A percentile compares a stretch with the other conserved stretches of the same genome.
Conservation (phyloP, 129 eudicot genomes). For the Tagetes erecta region DNA sequence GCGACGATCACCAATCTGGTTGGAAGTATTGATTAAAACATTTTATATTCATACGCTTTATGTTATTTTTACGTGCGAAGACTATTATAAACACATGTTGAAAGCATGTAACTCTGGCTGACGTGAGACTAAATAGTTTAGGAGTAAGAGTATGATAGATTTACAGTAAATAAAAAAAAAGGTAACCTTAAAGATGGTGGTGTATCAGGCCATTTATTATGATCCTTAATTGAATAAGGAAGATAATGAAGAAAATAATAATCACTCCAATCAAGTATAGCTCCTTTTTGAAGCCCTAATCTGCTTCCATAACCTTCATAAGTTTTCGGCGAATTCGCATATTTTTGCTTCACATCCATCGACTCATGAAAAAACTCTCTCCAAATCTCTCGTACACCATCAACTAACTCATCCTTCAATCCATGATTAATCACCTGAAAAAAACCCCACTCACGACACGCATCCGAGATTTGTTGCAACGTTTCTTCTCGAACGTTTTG, state of each 20-base stretch:
- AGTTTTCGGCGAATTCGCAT: slow-evolving; percentile 68
- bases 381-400: slow-evolving; percentile 64
- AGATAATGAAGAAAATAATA: slow-evolving; percentile 72
- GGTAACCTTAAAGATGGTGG: slow-evolving; percentile 59
- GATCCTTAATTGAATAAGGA: slow-evolving; percentile 35
- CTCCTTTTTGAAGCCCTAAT: slow-evolving; percentile 81
- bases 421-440: slow-evolving; percentile 83
- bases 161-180: neutral
- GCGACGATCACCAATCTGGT: no score
- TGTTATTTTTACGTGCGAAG: neutral
- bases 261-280: slow-evolving; percentile 88
- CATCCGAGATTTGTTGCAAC: slow-evolving; percentile 37
- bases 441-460: slow-evolving; percentile 77
- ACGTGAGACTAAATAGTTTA: no score
- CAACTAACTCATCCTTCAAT: slow-evolving; percentile 52
- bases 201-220: slow-evolving; percentile 74
- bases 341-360: slow-evolving; percentile 66
- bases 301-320: slow-evolving; percentile 92
- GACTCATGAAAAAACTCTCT: slow-evolving; percentile 70
- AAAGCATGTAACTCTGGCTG: no score
- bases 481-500: slow-evolving; percentile 12
- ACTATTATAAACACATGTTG: neutral
- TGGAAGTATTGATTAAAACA: no score
- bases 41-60: neutral
- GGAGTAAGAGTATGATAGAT: neutral